These are phyloP conservation scores for Diplotaxis tenuifolia DNA, from an alignment of 345 rosid genomes.

Conservation along the genomic window DNA sequence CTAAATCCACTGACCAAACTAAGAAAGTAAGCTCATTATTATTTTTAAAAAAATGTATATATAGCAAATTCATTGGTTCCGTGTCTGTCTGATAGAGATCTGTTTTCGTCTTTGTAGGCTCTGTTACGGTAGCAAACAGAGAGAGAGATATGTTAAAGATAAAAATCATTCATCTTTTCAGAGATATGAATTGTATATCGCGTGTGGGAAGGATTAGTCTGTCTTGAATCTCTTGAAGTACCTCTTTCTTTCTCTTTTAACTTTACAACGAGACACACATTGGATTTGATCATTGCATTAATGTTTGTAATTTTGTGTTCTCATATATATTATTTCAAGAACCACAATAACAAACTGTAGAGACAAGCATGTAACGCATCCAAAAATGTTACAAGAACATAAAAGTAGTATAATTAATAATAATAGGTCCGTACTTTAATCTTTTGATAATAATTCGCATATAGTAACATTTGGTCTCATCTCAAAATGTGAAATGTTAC, in stretches of 20 bases:
- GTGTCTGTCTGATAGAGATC: constrained; percentile 2
- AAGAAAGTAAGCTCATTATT: constrained; percentile 47
- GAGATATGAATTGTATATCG: constrained; percentile 6
- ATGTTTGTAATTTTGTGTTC: background rate
- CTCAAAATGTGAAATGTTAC: background rate
- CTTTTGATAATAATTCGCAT: constrained; percentile 7
- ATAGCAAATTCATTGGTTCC: background rate
- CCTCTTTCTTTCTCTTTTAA: background rate
- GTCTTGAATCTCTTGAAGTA: background rate
- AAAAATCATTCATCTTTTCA: background rate
- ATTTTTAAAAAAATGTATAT: background rate
- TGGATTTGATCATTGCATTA: background rate
- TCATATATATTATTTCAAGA: background rate
- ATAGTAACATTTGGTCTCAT: background rate
- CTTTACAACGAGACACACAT: background rate
- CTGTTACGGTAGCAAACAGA: constrained; percentile 18
- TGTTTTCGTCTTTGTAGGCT: constrained; percentile 27
- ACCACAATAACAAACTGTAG: background rate
- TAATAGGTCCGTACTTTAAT: constrained; percentile 13
- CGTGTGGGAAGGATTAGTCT: background rate
- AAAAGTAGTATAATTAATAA: background rate
- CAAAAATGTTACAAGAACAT: background rate
- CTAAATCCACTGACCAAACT: constrained; percentile 36
- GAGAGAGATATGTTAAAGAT: background rate
- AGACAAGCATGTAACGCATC: background rate